Conservation (phyloP, 2,329 filamentous ascomycete species). For the Cercospora berteroae region DNA sequence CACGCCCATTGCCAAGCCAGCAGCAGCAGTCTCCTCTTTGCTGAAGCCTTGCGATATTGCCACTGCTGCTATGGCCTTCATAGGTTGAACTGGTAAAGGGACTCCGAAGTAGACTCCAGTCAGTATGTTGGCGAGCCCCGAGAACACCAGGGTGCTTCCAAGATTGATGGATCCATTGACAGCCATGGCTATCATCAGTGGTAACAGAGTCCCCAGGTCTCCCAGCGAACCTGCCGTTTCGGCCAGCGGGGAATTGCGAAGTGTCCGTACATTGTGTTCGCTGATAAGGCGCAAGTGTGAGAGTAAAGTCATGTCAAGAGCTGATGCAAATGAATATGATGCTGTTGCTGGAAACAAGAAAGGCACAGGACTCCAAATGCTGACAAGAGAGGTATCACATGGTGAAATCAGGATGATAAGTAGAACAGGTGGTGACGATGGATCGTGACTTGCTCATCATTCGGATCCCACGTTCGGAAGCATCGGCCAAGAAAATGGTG, state of each 20-base stretch:
- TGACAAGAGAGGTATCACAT: conserved; percentile 14
- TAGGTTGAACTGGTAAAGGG: conserved; percentile 85
- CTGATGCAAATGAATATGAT: background rate
- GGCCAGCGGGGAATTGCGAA: conserved; percentile 57
- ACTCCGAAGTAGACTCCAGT: conserved; percentile 84
- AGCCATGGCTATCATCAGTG: conserved; percentile 82
- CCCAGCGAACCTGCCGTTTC: conserved; percentile 88
- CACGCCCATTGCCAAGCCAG: conserved; percentile 73
- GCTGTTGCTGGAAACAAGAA: background rate
- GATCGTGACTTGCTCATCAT: conserved; percentile 1
- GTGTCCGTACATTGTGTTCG: conserved; percentile 55
- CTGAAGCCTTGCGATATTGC: conserved; percentile 71
- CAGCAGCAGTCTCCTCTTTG: conserved; percentile 71
- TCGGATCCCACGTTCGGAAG: conserved; percentile 3
- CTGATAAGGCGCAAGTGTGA: conserved; percentile 31
- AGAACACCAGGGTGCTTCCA: conserved; percentile 81
- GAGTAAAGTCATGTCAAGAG: conserved; percentile 14
- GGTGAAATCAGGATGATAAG: background rate
- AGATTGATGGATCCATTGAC: conserved; percentile 76
- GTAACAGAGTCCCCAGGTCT: conserved; percentile 85
- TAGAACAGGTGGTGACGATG: conserved; percentile 9
- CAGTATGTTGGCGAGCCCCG: conserved; percentile 79
- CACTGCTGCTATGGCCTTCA: conserved; percentile 86
- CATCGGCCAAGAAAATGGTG: conserved; percentile 10
- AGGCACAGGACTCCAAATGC: background rate